A percentile compares a stretch with the other conserved stretches of the same genome.
phyloP scores from a whole-genome alignment of 495 filamentous ascomycete species.

The Staphylotrichum longicolle region DNA sequence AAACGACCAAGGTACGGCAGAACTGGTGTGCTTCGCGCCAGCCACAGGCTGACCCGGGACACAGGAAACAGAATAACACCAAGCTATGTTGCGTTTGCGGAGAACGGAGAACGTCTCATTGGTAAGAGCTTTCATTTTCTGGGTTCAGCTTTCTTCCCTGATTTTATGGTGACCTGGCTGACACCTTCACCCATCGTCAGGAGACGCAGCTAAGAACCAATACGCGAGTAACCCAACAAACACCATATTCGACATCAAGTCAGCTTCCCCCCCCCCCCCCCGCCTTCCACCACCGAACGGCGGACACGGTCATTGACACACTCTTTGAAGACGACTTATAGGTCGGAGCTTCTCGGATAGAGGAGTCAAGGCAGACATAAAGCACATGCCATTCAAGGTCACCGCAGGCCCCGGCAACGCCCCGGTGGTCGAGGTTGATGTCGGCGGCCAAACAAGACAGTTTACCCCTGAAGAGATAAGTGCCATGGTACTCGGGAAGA shows the following conservation, averaged over 20 bases:
- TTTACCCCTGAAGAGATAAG: slow-evolving; percentile 83
- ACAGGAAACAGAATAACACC: slow-evolving; percentile 91
- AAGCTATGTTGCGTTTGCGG: slow-evolving; percentile 93
- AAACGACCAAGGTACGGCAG: slow-evolving; percentile 65
- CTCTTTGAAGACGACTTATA: slow-evolving; percentile 65
- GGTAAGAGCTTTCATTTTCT: slow-evolving; percentile 31
- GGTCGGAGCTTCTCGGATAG: slow-evolving; percentile 80
- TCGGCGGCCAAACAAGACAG: slow-evolving; percentile 60
- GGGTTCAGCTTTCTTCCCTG: background rate
- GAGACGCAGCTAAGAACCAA: slow-evolving; percentile 99
- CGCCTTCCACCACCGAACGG: background rate
- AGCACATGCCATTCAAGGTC: slow-evolving; percentile 86
- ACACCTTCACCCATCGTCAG: slow-evolving; percentile 30
- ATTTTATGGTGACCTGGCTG: slow-evolving; percentile 48
- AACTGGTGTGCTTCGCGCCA: background rate
- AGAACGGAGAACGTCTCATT: slow-evolving; percentile 62
- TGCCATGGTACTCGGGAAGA: slow-evolving; percentile 81
- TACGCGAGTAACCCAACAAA: slow-evolving; percentile 97
- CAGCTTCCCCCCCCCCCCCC: background rate
- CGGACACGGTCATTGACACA: slow-evolving; percentile 12
- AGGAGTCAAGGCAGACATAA: slow-evolving; percentile 73
- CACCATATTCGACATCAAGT: slow-evolving; percentile 97
- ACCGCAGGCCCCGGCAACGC: slow-evolving; percentile 65
- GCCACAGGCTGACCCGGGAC: background rate
- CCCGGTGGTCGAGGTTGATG: slow-evolving; percentile 72